Percentiles rank a stretch among this genome's conserved stretches.
These are phyloP conservation scores for Cordyceps cicadae DNA, from an alignment of 2,329 filamentous ascomycete species.

Conservation along the genomic window DNA sequence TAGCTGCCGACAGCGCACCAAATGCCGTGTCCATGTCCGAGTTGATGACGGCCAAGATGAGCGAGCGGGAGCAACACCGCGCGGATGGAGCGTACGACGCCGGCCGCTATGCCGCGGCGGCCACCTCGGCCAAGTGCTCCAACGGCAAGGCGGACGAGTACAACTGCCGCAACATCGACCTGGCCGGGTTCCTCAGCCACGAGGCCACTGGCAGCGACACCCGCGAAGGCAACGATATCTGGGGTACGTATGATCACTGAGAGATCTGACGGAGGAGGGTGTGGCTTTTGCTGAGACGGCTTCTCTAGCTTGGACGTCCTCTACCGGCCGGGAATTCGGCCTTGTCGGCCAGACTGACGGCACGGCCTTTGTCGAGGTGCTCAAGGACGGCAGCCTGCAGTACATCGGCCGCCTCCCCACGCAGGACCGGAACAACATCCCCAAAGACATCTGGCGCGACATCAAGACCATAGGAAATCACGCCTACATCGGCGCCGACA, in stretches of 20 bases:
- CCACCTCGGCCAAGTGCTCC: constrained; percentile 16
- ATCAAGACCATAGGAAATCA: constrained; percentile 30
- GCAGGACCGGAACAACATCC: constrained; percentile 15
- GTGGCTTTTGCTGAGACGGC: neutral
- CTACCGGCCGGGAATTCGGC: constrained; percentile 35
- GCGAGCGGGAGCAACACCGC: neutral
- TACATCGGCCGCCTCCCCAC: constrained; percentile 38
- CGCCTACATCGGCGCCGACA: constrained; percentile 33
- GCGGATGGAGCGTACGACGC: constrained; percentile 10
- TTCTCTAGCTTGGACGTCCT: constrained; percentile 13
- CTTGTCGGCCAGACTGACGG: constrained; percentile 39
- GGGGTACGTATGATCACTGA: constrained; percentile 16
- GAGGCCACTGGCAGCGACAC: constrained; percentile 26
- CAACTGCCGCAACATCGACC: constrained; percentile 27
- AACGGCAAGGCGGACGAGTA: constrained; percentile 26
- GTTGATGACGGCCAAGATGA: neutral
- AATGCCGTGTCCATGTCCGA: constrained; percentile 6
- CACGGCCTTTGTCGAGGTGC: constrained; percentile 38
- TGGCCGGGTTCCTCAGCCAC: constrained; percentile 29
- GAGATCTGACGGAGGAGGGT: too few species aligned
- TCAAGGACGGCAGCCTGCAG: constrained; percentile 30
- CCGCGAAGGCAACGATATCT: constrained; percentile 27
- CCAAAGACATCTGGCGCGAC: constrained; percentile 31
- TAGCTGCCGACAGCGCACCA: constrained; percentile 2
- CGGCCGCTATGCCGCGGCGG: constrained; percentile 12